Base-by-base conservation (phyloP, 345 rosid genomes). In the Arabis hirsuta region DNA sequence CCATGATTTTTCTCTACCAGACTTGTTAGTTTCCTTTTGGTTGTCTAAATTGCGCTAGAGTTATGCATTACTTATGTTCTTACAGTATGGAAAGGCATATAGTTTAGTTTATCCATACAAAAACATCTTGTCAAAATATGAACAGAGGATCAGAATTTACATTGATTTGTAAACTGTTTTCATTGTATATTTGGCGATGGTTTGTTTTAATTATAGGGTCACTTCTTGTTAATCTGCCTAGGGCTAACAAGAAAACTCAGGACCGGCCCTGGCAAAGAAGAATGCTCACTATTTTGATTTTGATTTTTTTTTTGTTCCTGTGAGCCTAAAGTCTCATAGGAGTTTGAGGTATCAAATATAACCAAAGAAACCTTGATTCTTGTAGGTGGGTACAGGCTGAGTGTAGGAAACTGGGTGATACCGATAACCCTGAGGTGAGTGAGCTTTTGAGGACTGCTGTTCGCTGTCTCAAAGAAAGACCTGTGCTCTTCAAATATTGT, bases 361-460 rank as follows among this genome's bases (percentile, higher is more conserved):
- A 63, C 43, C 12, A 14, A 51, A 76, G 48, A 22, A 47, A 55
- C 14, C 45, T 74, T 55, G 52, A 72, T 72, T 76, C 29, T 73
- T 81, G 60, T 71, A 88, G 99, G 94, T 95, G 99, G 99, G 97
- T 95, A 76, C 98, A 95, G 85, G 91, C 92, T 27, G 96, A 95
- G 84, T 95, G 98, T 83, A 86, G 99, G 76, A 90, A 88, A 76
- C 76, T 92, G 77, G 98, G 99, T 64, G 98, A 95, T 80, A 81
- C 78, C 1, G 98, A 95, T 82, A 92, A 90, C 73, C 97, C 99
- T 53, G 99, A 91, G 85, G 96, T 92, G 53, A 73, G 83, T 58
- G 97, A 92, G 7, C 92, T 92, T 71, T 78, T 92, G 77, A 90
- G 82, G 78, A 91, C 85, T 5, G 97, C 96, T 55, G 89, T 95